Conservation (phyloP, 2,329 filamentous ascomycete genomes). For the Anisogramma anomala region DNA sequence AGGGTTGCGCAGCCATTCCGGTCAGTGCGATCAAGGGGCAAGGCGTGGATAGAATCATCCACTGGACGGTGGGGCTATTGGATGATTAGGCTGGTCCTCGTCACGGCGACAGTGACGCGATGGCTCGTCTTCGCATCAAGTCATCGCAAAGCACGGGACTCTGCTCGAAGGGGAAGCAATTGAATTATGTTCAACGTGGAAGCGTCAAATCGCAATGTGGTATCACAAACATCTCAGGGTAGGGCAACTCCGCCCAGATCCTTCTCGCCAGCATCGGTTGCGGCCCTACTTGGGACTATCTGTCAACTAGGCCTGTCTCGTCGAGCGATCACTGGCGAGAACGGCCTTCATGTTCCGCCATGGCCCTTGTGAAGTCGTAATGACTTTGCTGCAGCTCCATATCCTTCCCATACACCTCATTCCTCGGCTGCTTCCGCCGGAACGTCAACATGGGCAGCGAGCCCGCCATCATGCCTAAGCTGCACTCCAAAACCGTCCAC, state of each 20-base stretch:
- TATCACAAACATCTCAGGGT: conserved; percentile 4
- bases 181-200: background rate
- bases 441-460: conserved; percentile 11
- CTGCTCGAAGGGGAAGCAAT: background rate
- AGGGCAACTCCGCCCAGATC: conserved; percentile 1
- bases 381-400: conserved; percentile 11
- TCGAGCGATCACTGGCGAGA: background rate
- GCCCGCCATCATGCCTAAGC: conserved; percentile 11
- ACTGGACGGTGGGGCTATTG: conserved; percentile 60
- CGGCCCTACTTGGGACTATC: too few relatives aligned
- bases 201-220: background rate
- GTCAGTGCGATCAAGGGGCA: conserved; percentile 83
- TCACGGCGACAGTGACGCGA: background rate
- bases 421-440: background rate
- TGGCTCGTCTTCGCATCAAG: background rate
- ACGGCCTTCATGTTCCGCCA: conserved; percentile 1
- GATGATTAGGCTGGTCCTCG: conserved; percentile 27
- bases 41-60: conserved; percentile 63
- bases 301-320: background rate
- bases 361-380: conserved; percentile 3
- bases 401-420: conserved; percentile 8
- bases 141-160: too few relatives aligned
- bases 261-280: background rate
- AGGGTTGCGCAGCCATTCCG: conserved; percentile 61
- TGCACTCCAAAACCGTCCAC: conserved; percentile 13